Evolutionary conservation across 2,329 filamentous ascomycete species (phyloP).

Genomic region (Cordyceps militaris): DNA sequence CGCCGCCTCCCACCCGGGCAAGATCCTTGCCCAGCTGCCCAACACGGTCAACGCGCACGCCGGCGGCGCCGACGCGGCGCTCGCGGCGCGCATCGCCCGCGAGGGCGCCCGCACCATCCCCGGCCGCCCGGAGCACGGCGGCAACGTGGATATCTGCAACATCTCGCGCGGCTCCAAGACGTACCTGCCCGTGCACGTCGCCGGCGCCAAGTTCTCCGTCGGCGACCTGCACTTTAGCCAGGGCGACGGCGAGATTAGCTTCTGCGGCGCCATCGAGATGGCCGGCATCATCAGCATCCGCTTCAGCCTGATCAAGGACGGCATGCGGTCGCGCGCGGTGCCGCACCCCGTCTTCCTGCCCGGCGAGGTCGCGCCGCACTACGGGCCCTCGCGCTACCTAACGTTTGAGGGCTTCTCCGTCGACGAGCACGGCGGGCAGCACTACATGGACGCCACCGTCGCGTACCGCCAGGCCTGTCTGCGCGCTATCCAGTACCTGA

Average conservation of each 20-base stretch:
- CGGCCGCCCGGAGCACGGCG: conserved; percentile 77
- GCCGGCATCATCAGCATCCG: conserved; percentile 86
- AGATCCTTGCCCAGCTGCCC: conserved; percentile 69
- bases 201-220: conserved; percentile 82
- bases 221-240: conserved; percentile 84
- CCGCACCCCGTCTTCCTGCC: conserved; percentile 81
- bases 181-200: conserved; percentile 80
- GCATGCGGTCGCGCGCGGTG: conserved; percentile 65
- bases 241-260: conserved; percentile 86
- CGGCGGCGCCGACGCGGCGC: conserved; percentile 48
- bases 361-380: conserved; percentile 81
- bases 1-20: conserved; percentile 49
- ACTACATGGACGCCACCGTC: conserved; percentile 79
- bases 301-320: conserved; percentile 78
- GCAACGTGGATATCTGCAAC: conserved; percentile 90
- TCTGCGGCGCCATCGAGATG: conserved; percentile 90
- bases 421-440: conserved; percentile 80
- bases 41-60: conserved; percentile 66
- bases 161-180: conserved; percentile 72
- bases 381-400: conserved; percentile 69
- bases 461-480: conserved; percentile 79
- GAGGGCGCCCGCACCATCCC: conserved; percentile 85
- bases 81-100: conserved; percentile 60
- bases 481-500: conserved; percentile 34
- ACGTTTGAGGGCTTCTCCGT: conserved; percentile 90